Evolutionary conservation across 2,329 filamentous ascomycete species (phyloP), one percentile per base, ranked within the genome.

Genomic region (Xylaria sp.): DNA sequence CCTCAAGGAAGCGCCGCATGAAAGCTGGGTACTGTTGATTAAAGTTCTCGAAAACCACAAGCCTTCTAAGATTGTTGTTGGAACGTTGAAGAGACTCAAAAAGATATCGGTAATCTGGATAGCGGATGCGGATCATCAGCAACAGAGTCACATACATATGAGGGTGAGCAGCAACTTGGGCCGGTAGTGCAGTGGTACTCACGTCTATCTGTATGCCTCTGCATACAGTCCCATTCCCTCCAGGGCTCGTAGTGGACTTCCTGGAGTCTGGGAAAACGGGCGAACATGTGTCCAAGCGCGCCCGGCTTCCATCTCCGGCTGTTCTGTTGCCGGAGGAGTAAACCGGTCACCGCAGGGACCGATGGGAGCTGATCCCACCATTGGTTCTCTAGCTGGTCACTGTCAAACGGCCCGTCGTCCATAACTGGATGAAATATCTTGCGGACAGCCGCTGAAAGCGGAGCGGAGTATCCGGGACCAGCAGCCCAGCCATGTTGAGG

Each of bases 211-310:
- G 51, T 69, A 41, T 46, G 20, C 1, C 1, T 65, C 44, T 71
- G 44, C 44, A 52, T 23, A 55, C 1, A 13, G 50, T 54, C 58
- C 76, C 75, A 78, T 73, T 76, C 73, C 72, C 75, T 78, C 77
- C 76, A 78, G 52, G 75, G 77, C 67, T 80, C 77, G 72, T 79
- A 79, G 63, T 78, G 71, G 52, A 80, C 25, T 71, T 78, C 76
- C 65, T 76, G 70, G 61, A 80, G 73, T 65, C 71, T 74, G 56
- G 77, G 78, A 60, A 79, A 74, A 68, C 74, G 74, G 23, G 23
- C 23, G 23, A 25, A 25, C 23, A 25, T 25, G 23, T 25, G 23
- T 25, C 23, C 23, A 25, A 25, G 23, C 23, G 23, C 23, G 23
- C 23, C 23, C 23, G 23, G 23, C 23, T 25, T 25, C 23, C 23